Base-by-base conservation (phyloP, 139 green algal genomes). In the Eudorina sp. region DNA sequence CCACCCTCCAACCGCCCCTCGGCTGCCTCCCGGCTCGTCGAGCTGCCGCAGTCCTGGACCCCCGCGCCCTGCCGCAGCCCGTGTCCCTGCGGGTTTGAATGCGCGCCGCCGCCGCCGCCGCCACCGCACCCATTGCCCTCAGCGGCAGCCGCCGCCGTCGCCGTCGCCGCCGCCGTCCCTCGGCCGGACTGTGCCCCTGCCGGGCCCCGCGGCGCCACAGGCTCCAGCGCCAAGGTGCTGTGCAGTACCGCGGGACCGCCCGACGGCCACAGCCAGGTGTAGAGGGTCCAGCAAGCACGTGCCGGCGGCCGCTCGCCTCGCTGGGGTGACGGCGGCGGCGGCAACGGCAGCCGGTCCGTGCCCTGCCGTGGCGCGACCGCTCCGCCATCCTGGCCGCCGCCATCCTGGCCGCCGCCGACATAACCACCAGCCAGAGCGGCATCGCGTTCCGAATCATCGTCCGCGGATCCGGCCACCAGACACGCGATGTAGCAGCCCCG, bases 241-340 rank as follows among this genome's bases (percentile, higher is more conserved):
- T 86, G 79, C 29, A 76, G 79, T 5, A 29, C 16, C 4, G 79
- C 60, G 29, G 60, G 79, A 29, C 79, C 79, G 41, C 34, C 41
- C 14, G 13, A 14, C 11, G 79, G 60, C 18, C 76, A 25, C 14
- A 18, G 2, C 79, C 79, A 86, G 1, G 41, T 76, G 60, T 64
- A 86, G 0, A 86, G 79, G 29, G 31, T 62, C 29, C n/a, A n/a
- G n/a, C n/a, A n/a, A n/a, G n/a, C n/a, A n/a, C n/a, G 48, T 25
- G 16, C 13, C 51, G 13, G 51, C 51, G 13, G 51, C 51, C 13
- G 51, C 13, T 13, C 16, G 51, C 13, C 51, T 16, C 51, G 51
- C 51, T 16, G 16, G 51, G 51, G 51, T 58, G 51, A 34, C 5
- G 48, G 68, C 68, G 68, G 68, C 31, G 64, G 8, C n/a, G 64